phyloP scores from a whole-genome alignment of 805 yeast species.

The Lipomyces orientalis region DNA sequence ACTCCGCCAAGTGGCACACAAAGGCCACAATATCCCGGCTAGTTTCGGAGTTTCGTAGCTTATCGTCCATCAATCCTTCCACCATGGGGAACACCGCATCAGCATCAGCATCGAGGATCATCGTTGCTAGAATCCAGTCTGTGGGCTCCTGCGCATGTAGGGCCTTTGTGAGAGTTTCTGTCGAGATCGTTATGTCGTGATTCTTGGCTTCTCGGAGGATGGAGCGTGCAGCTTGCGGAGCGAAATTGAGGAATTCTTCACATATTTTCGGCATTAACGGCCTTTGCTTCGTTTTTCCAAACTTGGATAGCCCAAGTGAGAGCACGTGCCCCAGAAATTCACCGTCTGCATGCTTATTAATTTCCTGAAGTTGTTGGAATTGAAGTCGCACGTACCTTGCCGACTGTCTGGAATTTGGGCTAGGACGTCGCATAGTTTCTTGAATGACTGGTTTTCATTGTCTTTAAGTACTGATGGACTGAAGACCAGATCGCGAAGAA shows the following conservation, averaged over 20 bases:
- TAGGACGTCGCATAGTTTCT: constrained; percentile 18
- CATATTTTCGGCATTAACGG: constrained; percentile 22
- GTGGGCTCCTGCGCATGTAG: constrained; percentile 4
- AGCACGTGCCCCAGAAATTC: constrained; percentile 20
- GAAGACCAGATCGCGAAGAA: constrained; percentile 42
- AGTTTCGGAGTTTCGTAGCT: background rate
- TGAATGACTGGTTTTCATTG: constrained; percentile 10
- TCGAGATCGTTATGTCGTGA: constrained; percentile 15
- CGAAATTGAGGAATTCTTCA: constrained; percentile 17
- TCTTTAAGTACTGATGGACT: constrained; percentile 32
- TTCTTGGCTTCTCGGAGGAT: constrained; percentile 12
- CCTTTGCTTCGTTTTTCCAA: constrained; percentile 26
- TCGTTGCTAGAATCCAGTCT: constrained; percentile 28
- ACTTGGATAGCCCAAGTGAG: constrained; percentile 27
- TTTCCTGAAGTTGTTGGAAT: background rate
- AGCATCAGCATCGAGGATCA: constrained; percentile 24
- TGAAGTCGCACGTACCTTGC: background rate
- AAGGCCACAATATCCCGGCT: constrained; percentile 2
- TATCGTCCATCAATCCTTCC: constrained; percentile 9
- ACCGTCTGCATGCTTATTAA: constrained; percentile 9
- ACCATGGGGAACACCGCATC: constrained; percentile 27
- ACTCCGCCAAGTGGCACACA: constrained; percentile 13
- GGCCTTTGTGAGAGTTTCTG: constrained; percentile 17
- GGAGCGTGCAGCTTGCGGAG: constrained; percentile 13
- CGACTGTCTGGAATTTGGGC: constrained; percentile 14